Conservation (phyloP, 73 alveolate genomes). For the Paramecium sexaurelia region DNA sequence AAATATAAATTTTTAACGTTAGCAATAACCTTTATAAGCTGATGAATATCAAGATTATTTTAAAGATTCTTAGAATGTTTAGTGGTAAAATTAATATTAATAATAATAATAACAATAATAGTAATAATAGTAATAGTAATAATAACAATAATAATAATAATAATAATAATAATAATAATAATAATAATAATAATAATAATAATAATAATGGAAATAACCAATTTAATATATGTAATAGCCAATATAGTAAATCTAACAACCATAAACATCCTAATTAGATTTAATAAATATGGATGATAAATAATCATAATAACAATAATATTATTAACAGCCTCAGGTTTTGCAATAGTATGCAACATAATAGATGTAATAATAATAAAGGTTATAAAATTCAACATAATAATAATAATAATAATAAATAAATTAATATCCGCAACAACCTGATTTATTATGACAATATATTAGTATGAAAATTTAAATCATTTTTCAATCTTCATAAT, state of each 20-base stretch:
- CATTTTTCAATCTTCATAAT: slow-evolving; percentile 12
- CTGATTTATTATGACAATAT: slow-evolving; percentile 26
- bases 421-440: neutral
- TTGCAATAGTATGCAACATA: neutral
- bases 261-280: neutral
- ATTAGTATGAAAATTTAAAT: neutral
- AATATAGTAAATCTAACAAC: neutral
- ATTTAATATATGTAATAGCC: neutral
- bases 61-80: neutral
- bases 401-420: neutral
- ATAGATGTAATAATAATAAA: neutral
- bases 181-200: neutral
- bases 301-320: neutral
- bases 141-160: neutral
- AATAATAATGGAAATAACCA: neutral
- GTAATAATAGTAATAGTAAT: neutral
- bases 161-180: neutral
- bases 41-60: neutral
- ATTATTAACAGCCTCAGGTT: neutral
- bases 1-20: neutral
- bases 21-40: neutral
- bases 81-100: neutral
- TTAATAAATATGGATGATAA: slow-evolving; percentile 12
- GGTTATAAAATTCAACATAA: neutral
- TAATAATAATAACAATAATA: neutral